Evolutionary conservation across 2,329 filamentous ascomycete genomes (phyloP), one percentile per base, ranked within the genome.

Genomic region (Helicocarpus griseus): DNA sequence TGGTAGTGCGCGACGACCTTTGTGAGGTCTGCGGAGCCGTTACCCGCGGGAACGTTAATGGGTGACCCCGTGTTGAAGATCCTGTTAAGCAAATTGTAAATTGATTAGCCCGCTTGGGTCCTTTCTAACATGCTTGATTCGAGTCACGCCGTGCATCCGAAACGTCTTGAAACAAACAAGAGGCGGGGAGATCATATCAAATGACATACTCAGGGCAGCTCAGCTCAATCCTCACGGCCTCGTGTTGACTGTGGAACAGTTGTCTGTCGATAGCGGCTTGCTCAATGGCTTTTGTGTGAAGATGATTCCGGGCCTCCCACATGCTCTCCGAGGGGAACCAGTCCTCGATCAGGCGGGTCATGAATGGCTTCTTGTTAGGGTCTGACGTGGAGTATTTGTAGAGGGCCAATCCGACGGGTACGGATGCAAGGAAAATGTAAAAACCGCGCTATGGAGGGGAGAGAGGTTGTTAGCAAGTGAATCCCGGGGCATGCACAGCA

Each of bases 31-130:
- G 76, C 77, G 51, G 75, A 67, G 43, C 70, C 69, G 55, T 78
- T 77, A 48, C 83, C 83, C 40, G 83, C 80, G 29, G 76, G 69
- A 51, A 85, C 77, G 62, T 86, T 86, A 67, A 74, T 82, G 14
- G 81, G 81, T 1, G 79, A 79, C 49, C 79, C 77, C 21, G 70
- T 67, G 63, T 85, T 85, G 69, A 86, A 78, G 57, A 78, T 70
- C 59, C 82, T 86, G 62, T 17, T 38, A 4, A 47, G 13, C 24
- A 47, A 36, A 13, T n/a, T n/a, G n/a, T n/a, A 26, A 1, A 35
- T 24, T 47, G 24, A 22, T 31, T 13, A 36, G 35, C 35, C 24
- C 4, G 5, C 7, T 47, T 38, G n/a, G 29, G 19, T 17, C 19
- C 6, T 31, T 13, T 11, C 29, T 47, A n/a, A n/a, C 31, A 14